These are phyloP conservation scores for Cystobasidium sp. DNA, from an alignment of 1,284 basidiomycete genomes.

Conservation along the genomic window DNA sequence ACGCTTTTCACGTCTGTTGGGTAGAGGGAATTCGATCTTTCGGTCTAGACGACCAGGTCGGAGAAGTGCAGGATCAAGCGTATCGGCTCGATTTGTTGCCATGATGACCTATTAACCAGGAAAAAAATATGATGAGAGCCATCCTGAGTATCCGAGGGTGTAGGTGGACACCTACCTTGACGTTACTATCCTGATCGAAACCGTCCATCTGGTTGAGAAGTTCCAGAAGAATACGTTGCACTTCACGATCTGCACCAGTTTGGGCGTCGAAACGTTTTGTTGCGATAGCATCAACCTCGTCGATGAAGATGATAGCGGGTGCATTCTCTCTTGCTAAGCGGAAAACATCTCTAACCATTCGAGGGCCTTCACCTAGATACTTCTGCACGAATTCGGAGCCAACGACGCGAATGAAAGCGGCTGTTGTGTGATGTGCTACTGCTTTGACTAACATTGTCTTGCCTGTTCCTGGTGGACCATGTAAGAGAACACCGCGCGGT, in stretches of 20 bases:
- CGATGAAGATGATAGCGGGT: slow-evolving; percentile 98
- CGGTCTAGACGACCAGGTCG: slow-evolving; percentile 96
- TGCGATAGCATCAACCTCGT: slow-evolving; percentile 96
- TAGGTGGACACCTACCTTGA: slow-evolving; percentile 72
- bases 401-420: slow-evolving; percentile 96
- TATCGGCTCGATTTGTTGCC: slow-evolving; percentile 96
- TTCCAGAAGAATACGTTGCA: slow-evolving; percentile 98
- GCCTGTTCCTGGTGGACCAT: slow-evolving; percentile 93
- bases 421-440: slow-evolving; percentile 95
- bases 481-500: slow-evolving; percentile 87
- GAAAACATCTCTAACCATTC: slow-evolving; percentile 99
- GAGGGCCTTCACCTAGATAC: slow-evolving; percentile 97
- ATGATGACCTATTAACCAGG: slow-evolving; percentile 79
- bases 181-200: slow-evolving; percentile 98
- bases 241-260: slow-evolving; percentile 97
- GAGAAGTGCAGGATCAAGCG: slow-evolving; percentile 92
- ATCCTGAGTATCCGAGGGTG: background rate
- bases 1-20: slow-evolving; percentile 91
- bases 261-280: slow-evolving; percentile 94
- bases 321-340: slow-evolving; percentile 95
- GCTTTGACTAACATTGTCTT: slow-evolving; percentile 99
- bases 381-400: slow-evolving; percentile 99
- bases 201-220: slow-evolving; percentile 99
- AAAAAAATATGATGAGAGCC: background rate
- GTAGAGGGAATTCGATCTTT: slow-evolving; percentile 98